phyloP scores from a whole-genome alignment of 768 basidiomycete species.

The Tylopilus plumbeoviolaceoides region DNA sequence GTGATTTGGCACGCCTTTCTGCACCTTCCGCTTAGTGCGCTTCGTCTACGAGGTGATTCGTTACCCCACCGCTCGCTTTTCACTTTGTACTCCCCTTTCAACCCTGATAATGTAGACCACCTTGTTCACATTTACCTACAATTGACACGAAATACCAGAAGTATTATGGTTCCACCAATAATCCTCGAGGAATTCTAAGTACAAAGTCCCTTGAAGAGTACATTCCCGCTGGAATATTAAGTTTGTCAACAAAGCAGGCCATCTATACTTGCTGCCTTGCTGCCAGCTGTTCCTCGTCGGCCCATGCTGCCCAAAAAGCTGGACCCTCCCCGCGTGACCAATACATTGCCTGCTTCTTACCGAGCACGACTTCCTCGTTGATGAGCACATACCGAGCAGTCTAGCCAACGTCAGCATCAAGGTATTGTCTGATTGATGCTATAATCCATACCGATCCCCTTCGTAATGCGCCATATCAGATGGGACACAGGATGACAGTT shows the following conservation, averaged over 20 bases:
- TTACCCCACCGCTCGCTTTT: conserved; percentile 3
- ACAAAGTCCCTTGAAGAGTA: background rate
- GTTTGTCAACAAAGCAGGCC: background rate
- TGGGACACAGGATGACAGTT: background rate
- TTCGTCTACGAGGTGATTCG: conserved; percentile 3
- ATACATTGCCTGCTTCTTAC: conserved; percentile 61
- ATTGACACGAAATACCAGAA: conserved; percentile 27
- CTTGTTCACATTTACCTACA: conserved; percentile 26
- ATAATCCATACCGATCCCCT: conserved; percentile 61
- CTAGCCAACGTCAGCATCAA: conserved; percentile 35
- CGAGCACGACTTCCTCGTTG: conserved; percentile 64
- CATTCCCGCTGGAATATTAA: background rate
- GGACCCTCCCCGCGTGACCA: conserved; percentile 68
- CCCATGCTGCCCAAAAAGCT: conserved; percentile 76
- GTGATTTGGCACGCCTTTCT: background rate
- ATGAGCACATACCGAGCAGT: conserved; percentile 81
- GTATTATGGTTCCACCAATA: background rate
- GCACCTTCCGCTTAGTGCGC: conserved; percentile 5
- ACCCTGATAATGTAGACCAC: conserved; percentile 29
- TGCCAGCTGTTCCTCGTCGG: conserved; percentile 51
- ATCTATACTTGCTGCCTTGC: conserved; percentile 15
- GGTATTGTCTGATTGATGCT: background rate
- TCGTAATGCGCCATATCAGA: conserved; percentile 3
- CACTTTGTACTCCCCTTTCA: conserved; percentile 11
- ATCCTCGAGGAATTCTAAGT: background rate